Conservation (phyloP, 1,139 yeast genomes). For the Scheffersomyces cryptocercus region DNA sequence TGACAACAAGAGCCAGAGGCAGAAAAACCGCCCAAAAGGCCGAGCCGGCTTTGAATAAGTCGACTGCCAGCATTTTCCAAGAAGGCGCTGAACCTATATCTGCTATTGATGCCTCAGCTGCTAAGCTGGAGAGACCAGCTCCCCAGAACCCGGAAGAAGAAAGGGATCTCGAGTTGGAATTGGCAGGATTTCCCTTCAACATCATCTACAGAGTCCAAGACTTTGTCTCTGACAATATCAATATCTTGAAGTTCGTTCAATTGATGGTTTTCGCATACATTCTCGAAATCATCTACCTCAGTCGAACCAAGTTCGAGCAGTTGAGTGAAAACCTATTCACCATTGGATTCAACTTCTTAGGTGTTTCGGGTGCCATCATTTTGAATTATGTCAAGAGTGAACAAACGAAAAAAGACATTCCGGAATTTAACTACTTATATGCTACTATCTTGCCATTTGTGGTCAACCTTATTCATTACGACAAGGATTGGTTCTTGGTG, state of each 20-base stretch:
- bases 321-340: conserved; percentile 21
- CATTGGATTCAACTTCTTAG: conserved; percentile 37
- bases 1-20: conserved; percentile 1
- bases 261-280: conserved; percentile 31
- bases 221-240: conserved; percentile 38
- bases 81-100: background rate
- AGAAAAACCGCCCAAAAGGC: background rate
- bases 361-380: conserved; percentile 31
- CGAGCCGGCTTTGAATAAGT: conserved; percentile 2
- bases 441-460: conserved; percentile 35
- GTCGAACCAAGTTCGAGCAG: conserved; percentile 16
- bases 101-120: background rate
- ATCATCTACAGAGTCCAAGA: conserved; percentile 37
- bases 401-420: conserved; percentile 19
- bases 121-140: background rate
- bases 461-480: conserved; percentile 21
- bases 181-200: conserved; percentile 9
- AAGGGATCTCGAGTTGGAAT: conserved; percentile 4
- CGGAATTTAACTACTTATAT: conserved; percentile 42
- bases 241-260: conserved; percentile 34
- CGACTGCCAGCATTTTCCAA: conserved; percentile 13
- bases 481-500: conserved; percentile 26
- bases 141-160: background rate
- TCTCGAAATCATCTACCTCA: conserved; percentile 31
- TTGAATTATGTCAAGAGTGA: conserved; percentile 26